Conservation (phyloP, 768 basidiomycete genomes). For the Auriscalpium orientale region DNA sequence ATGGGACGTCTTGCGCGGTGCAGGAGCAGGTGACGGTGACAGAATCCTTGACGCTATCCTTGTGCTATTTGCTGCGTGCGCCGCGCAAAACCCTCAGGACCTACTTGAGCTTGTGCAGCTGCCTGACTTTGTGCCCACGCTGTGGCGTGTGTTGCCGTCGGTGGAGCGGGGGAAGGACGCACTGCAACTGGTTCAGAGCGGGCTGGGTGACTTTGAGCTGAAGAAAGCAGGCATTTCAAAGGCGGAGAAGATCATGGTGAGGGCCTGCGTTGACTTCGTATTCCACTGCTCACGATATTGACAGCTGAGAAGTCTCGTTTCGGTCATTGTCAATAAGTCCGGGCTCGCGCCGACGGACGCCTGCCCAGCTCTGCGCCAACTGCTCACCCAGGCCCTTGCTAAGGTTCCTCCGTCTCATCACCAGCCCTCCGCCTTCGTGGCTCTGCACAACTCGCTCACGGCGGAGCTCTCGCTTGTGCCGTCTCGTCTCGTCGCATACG, state of each 20-base stretch:
- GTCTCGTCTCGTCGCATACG: slow-evolving; percentile 31
- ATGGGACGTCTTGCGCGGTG: slow-evolving; percentile 57
- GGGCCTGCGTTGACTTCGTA: slow-evolving; percentile 13
- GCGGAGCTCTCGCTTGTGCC: slow-evolving; percentile 34
- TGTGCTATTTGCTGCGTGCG: slow-evolving; percentile 52
- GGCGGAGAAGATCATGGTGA: slow-evolving; percentile 49
- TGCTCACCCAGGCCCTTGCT: slow-evolving; percentile 44
- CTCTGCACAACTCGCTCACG: slow-evolving; percentile 26
- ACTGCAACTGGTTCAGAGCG: slow-evolving; percentile 34
- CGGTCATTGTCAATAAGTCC: slow-evolving; percentile 28
- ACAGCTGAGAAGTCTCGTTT: slow-evolving; percentile 30
- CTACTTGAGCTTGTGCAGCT: slow-evolving; percentile 45
- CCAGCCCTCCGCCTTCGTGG: slow-evolving; percentile 20
- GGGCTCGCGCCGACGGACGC: slow-evolving; percentile 31
- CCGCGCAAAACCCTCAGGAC: slow-evolving; percentile 50
- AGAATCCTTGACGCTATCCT: slow-evolving; percentile 64
- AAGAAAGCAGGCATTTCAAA: slow-evolving; percentile 47
- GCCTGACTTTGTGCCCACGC: slow-evolving; percentile 21
- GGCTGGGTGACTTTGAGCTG: slow-evolving; percentile 34
- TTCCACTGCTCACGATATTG: no score
- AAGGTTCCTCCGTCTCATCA: slow-evolving; percentile 40
- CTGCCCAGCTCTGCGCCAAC: slow-evolving; percentile 38
- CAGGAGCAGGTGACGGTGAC: slow-evolving; percentile 53
- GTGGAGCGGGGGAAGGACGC: slow-evolving; percentile 34
- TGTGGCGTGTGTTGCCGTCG: slow-evolving; percentile 19